Evolutionary conservation across 2,329 filamentous ascomycete species (phyloP), one percentile per base, ranked within the genome.

Genomic region (Catunica adiposa): DNA sequence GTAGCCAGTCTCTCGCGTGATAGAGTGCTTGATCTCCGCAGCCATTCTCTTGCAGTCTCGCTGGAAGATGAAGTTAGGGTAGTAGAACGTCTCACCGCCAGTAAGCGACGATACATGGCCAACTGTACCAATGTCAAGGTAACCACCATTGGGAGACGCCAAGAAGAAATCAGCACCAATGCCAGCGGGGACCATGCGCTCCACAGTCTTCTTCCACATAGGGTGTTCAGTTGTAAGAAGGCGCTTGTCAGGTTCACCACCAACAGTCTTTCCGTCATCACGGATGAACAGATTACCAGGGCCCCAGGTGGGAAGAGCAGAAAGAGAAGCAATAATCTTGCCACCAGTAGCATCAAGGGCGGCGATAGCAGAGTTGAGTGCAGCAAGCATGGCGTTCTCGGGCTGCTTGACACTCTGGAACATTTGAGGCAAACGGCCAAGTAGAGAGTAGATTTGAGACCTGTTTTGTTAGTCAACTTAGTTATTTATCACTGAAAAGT

Each of bases 51-150:
- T 75, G 46, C 83, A 81, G 67, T 98, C 92, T 38, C 92, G 80
- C 6, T 86, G 86, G 6, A 84, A 81, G 58, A 95, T 82, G 71
- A 95, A 98, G 67, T 97, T 98, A 48, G 92, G 89, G 66, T 94
- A 98, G 70, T 94, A 96, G 69, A 89, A 98, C 0, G 84, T 86
- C 67, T 98, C 92, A 60, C 92, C 92, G 57, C 92, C 92, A n/a
- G 88, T 94, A 29, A 85, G 82, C 44, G 88, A 82, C 31, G 92
- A 80, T 22, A 95, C 79, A 67, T 95, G 85, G 44, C 89, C 87
- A 62, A 97, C 84, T 2, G 90, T 95, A 34, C 89, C 90, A 65
- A 97, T 82, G 63, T 97, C 90, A 50, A 96, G 78, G 68, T 95
- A 97, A 15, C 86, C 86, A 53, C 90, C 90, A 48, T 86, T 85